Conservation (phyloP, 306 rosid species). For the Cucumis melo region DNA sequence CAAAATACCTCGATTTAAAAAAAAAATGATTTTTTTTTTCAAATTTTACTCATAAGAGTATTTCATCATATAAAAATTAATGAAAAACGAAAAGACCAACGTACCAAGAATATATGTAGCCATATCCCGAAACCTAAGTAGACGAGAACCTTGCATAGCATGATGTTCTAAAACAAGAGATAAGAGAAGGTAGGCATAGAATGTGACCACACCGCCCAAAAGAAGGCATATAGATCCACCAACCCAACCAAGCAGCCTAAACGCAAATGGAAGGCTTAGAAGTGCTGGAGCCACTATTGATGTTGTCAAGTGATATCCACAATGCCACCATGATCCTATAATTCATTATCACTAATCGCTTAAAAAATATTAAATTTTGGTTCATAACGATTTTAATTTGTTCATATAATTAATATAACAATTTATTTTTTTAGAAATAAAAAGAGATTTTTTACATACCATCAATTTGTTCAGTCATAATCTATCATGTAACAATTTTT, state of each 20-base stretch:
- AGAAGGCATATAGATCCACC: slow-evolving; percentile 51
- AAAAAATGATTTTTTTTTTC: no score
- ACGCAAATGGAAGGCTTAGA: slow-evolving; percentile 49
- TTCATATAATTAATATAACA: no score
- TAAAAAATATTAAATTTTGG: no score
- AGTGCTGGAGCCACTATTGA: slow-evolving; percentile 59
- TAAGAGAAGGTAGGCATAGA: slow-evolving; percentile 65
- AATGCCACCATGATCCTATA: slow-evolving; percentile 70
- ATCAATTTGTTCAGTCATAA: no score
- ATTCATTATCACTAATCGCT: not conserved
- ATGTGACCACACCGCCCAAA: slow-evolving; percentile 32
- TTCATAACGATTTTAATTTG: no score
- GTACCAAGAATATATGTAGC: slow-evolving; percentile 48
- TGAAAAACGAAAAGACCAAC: not conserved
- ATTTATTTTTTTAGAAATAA: no score
- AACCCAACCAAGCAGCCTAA: slow-evolving; percentile 55
- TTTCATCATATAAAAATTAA: no score
- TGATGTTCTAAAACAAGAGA: slow-evolving; percentile 63
- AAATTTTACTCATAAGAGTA: no score
- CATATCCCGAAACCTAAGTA: slow-evolving; percentile 67
- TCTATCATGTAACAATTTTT: no score
- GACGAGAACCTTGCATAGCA: slow-evolving; percentile 53
- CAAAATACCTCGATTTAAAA: no score
- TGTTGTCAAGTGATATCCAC: slow-evolving; percentile 74
- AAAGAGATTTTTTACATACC: no score